Base-by-base conservation (phyloP, 2,329 filamentous ascomycete species). In the Fusarium austroafricanum region DNA sequence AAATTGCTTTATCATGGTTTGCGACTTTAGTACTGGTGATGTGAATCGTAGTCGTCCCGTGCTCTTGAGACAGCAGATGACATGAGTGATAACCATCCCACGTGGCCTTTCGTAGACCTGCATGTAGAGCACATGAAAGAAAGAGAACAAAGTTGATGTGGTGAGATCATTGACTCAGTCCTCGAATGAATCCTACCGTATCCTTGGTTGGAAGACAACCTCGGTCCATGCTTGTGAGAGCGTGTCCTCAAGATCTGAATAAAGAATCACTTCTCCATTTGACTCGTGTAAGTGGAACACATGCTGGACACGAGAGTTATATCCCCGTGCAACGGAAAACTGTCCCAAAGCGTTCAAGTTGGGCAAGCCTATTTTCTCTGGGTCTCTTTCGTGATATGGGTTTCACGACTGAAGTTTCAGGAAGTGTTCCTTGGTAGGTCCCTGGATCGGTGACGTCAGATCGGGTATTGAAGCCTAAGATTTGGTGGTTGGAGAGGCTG, bases 391-490 rank as follows among this genome's bases (percentile, higher is more conserved):
- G 14, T 21, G 17, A 44, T 31, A 65, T 65, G 40, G 43, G 62
- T 65, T 65, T 43, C 55, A 61, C 38, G 29, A 51, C 47, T 46
- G 12, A 21, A 12, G n/a, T 44, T 40, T 51, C 44, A 47, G 60
- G 28, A 46, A 29, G 26, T 43, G 15, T 59, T 58, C 53, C 61
- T 59, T 64, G 61, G 40, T 52, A 51, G 29, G 45, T 39, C 26
- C 35, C 45, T 42, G 40, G 51, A 37, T 20, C 29, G 35, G 45
- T 70, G 66, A 69, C 66, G 66, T 69, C 66, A 69, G 56, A 33
- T 53, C 35, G 47, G 58, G 45, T 29, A 59, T 44, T 28, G 38
- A 58, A 58, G 46, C 45, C 61, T 21, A 47, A 45, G 38, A 35
- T 49, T 54, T 44, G 31, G 47, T 31, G 43, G 35, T 50, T 55